phyloP scores from a whole-genome alignment of 108 stramenopile species.

The Cylindrotheca fusiformis region DNA sequence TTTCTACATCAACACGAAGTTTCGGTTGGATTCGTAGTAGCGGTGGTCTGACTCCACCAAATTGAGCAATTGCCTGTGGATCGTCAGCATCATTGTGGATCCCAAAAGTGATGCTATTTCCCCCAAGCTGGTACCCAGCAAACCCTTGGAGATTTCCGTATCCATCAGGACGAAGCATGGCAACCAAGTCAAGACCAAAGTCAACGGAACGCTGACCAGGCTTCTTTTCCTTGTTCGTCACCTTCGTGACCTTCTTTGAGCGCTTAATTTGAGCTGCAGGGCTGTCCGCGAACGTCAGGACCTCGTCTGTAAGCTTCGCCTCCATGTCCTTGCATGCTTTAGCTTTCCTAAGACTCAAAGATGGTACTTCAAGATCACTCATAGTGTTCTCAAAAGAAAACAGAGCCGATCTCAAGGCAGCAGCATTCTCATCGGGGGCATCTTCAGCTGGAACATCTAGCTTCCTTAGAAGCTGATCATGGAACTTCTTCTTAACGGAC shows the following conservation, averaged over 20 bases:
- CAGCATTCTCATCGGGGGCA: slow-evolving; percentile 56
- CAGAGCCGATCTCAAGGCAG: slow-evolving; percentile 54
- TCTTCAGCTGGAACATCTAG: slow-evolving; percentile 33
- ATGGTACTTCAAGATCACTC: slow-evolving; percentile 63
- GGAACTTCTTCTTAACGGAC: slow-evolving; percentile 54
- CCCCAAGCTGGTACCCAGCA: slow-evolving; percentile 77
- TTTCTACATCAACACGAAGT: slow-evolving; percentile 81
- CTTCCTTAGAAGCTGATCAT: slow-evolving; percentile 52
- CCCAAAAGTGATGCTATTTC: slow-evolving; percentile 80
- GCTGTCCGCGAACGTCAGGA: slow-evolving; percentile 64
- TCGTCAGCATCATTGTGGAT: slow-evolving; percentile 90
- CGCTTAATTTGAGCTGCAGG: slow-evolving; percentile 75
- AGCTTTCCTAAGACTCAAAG: slow-evolving; percentile 63
- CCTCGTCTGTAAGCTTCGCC: slow-evolving; percentile 56
- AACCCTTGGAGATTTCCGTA: slow-evolving; percentile 89
- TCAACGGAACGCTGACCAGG: slow-evolving; percentile 60
- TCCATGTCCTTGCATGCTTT: slow-evolving; percentile 67
- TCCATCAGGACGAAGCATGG: slow-evolving; percentile 87
- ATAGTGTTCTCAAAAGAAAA: slow-evolving; percentile 57
- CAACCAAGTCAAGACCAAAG: slow-evolving; percentile 73
- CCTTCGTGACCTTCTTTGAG: slow-evolving; percentile 51
- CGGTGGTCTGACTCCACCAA: slow-evolving; percentile 86
- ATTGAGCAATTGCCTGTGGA: slow-evolving; percentile 76
- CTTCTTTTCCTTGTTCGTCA: slow-evolving; percentile 65
- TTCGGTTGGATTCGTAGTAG: slow-evolving; percentile 86